Conservation (phyloP, 2,329 filamentous ascomycete genomes). For the Capronia epimyces region DNA sequence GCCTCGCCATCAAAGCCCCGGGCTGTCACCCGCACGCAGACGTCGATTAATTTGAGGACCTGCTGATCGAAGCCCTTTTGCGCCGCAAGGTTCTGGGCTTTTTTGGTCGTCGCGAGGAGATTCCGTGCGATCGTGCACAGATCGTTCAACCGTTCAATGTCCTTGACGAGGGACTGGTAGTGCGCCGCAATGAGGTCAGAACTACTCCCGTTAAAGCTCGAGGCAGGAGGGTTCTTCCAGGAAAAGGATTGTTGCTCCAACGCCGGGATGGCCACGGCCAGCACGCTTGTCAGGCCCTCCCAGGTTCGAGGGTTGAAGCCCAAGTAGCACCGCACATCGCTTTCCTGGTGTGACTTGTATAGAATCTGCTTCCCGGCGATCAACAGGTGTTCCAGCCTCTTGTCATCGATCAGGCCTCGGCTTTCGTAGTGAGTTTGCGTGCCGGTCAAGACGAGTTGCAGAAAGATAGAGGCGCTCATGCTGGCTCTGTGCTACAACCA, state of each 20-base stretch:
- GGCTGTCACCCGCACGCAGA: constrained; percentile 60
- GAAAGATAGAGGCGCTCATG: constrained; percentile 33
- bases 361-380: constrained; percentile 57
- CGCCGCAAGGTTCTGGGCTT: constrained; percentile 58
- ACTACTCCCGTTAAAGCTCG: constrained; percentile 17
- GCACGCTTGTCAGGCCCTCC: constrained; percentile 53
- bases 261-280: constrained; percentile 56
- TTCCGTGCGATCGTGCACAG: constrained; percentile 59
- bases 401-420: constrained; percentile 55
- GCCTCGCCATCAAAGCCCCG: constrained; percentile 59
- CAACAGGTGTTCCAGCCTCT: constrained; percentile 53
- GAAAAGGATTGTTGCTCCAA: constrained; percentile 59
- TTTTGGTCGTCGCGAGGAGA: constrained; percentile 55
- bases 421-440: constrained; percentile 56
- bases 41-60: constrained; percentile 57
- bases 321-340: constrained; percentile 53
- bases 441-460: constrained; percentile 45
- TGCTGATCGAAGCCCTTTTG: constrained; percentile 56
- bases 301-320: constrained; percentile 54
- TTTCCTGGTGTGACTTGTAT: constrained; percentile 52
- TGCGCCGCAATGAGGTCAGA: constrained; percentile 58
- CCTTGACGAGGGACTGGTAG: constrained; percentile 54
- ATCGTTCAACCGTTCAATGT: constrained; percentile 59
- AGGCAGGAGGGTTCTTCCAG: constrained; percentile 50
- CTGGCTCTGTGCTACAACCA: constrained; percentile 9